Base-by-base conservation (phyloP, 768 basidiomycete species). In the Podaxis sp. region DNA sequence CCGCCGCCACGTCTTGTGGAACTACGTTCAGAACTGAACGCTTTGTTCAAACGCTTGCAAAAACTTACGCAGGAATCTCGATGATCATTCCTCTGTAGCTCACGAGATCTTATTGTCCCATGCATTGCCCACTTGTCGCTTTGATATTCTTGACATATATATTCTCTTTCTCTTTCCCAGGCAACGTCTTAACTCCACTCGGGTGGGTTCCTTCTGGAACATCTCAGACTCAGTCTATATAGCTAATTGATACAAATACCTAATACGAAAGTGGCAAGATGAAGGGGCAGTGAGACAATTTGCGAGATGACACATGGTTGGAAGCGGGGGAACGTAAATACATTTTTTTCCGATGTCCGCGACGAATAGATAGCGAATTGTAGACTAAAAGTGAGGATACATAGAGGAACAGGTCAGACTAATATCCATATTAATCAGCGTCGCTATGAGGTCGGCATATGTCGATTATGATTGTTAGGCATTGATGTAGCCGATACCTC, bases 41-140 rank as follows among this genome's bases (percentile, higher is more conserved):
- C 81, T 65, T 85, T 87, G 43, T 76, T 90, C 63, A 87, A 86
- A 69, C 83, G 85, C 65, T 79, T 90, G 76, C 86, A 91, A 73
- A 89, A 86, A 71, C 74, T 83, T 46, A 86, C 83, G 69, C 79
- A 75, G 63, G 74, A 67, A 25, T 57, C 64, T n/a, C 55, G 60
- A 50, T 58, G 54, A 64, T 43, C 50, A 36, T 65, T 51, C 33
- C 62, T 58, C 41, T 59, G 47, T 40, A 38, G 43, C 22, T 7
- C 24, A 36, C 29, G 29, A 43, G 29, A 1, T 33, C 29, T 54
- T 27, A 47, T 57, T 36, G 22, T 50, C 17, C 50, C 29, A 29
- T 46, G 43, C 43, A 19, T 22, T 58, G 19, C 29, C 22, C 22
- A 49, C n/a, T 38, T 59, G 57, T 50, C 36, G 36, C 15, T 38